A percentile compares a stretch with the other conserved stretches of the same genome.
These are phyloP conservation scores for Crithidia thermophila DNA, from an alignment of 208 protist species.

Conservation along the genomic window DNA sequence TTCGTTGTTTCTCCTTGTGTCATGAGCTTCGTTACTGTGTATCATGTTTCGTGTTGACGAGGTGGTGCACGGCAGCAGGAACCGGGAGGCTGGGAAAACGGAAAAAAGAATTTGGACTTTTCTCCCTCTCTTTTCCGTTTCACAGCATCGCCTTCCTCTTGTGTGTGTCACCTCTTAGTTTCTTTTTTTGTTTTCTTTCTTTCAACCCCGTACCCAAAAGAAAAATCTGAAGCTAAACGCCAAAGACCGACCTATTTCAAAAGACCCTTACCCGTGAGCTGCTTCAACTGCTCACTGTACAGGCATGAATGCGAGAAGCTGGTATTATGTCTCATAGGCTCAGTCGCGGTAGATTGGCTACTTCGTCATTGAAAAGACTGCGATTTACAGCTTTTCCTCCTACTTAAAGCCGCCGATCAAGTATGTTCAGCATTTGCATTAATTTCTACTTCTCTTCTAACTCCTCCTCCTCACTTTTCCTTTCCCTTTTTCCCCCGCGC, in stretches of 20 bases:
- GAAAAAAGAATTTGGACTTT: too few relatives aligned
- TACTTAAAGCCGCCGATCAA: too few relatives aligned
- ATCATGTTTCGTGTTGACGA: conserved; percentile 17
- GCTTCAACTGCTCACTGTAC: too few relatives aligned
- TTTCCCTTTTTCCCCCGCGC: conserved; percentile 6
- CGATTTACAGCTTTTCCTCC: not conserved
- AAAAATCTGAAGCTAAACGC: not conserved
- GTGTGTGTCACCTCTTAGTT: too few relatives aligned
- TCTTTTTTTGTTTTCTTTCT: not conserved
- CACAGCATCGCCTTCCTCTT: not conserved
- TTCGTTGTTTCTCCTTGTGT: conserved; percentile 5
- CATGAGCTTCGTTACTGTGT: not conserved
- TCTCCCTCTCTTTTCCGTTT: not conserved
- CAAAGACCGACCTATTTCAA: too few relatives aligned
- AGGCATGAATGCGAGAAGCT: too few relatives aligned
- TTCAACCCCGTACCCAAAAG: conserved; percentile 4
- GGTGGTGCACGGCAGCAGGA: not conserved
- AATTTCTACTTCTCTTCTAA: not conserved
- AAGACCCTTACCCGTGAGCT: too few relatives aligned
- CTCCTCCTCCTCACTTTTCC: not conserved
- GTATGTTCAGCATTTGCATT: not conserved
- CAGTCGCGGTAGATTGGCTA: too few relatives aligned
- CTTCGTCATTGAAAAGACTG: not conserved
- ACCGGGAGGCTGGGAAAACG: too few relatives aligned
- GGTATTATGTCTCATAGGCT: too few relatives aligned